phyloP scores from a whole-genome alignment of 1,284 basidiomycete genomes.

The Pseudozyma flocculosa region DNA sequence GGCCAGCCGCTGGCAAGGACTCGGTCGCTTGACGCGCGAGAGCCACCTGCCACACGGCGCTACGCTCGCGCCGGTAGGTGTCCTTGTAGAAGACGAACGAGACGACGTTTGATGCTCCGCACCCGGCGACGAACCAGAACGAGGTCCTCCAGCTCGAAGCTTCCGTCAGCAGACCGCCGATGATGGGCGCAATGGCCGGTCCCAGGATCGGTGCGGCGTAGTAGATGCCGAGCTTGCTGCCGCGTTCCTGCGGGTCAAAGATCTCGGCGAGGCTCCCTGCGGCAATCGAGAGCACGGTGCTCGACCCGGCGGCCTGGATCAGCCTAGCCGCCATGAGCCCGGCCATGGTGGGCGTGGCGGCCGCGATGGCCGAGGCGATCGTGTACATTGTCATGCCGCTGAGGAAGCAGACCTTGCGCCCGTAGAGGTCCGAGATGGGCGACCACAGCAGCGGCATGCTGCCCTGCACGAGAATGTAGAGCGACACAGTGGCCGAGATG shows the following conservation, averaged over 20 bases:
- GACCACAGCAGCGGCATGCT: slow-evolving; percentile 71
- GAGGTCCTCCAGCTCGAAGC: not conserved
- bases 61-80: slow-evolving; percentile 9
- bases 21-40: not conserved
- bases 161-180: slow-evolving; percentile 16
- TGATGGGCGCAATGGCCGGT: slow-evolving; percentile 15
- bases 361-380: slow-evolving; percentile 4
- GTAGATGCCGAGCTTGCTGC: slow-evolving; percentile 17
- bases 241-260: slow-evolving; percentile 13
- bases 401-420: slow-evolving; percentile 16
- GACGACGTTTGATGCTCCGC: slow-evolving; percentile 8
- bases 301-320: slow-evolving; percentile 7
- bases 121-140: slow-evolving; percentile 17
- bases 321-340: slow-evolving; percentile 11
- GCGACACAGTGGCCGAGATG: slow-evolving; percentile 72
- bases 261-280: slow-evolving; percentile 19
- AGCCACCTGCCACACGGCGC: slow-evolving; percentile 12
- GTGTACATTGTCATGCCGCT: slow-evolving; percentile 9
- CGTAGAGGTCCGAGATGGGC: slow-evolving; percentile 71
- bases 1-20: too few species aligned
- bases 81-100: slow-evolving; percentile 5
- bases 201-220: slow-evolving; percentile 14
- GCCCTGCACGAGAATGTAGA: slow-evolving; percentile 80
- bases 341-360: slow-evolving; percentile 2
- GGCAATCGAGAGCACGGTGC: slow-evolving; percentile 12